These are phyloP conservation scores for Diutina siamensis DNA, from an alignment of 1,139 yeast species.

Conservation along the genomic window DNA sequence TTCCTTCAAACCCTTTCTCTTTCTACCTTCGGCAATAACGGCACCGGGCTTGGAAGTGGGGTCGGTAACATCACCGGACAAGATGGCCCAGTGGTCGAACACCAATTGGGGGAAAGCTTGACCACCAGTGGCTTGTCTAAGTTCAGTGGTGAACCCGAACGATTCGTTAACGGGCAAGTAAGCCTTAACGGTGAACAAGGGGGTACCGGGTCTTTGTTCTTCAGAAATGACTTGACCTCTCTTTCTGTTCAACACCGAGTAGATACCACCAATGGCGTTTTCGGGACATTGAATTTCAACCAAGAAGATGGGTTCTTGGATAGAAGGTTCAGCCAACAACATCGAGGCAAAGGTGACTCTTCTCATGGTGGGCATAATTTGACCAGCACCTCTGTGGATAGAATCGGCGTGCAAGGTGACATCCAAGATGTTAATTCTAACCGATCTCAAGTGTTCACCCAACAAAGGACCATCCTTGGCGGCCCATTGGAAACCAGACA, in stretches of 20 bases:
- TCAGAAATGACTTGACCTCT: conserved; percentile 99
- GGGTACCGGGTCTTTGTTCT: conserved; percentile 99
- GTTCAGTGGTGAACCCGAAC: conserved; percentile 99
- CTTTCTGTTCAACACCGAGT: conserved; percentile 98
- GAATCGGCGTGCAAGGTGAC: conserved; percentile 99
- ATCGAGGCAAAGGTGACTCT: conserved; percentile 98
- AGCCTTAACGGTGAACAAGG: conserved; percentile 98
- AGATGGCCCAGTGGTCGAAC: conserved; percentile 95
- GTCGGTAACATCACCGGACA: conserved; percentile 90
- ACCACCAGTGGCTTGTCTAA: conserved; percentile 99
- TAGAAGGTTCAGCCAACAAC: conserved; percentile 97
- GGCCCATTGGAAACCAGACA: conserved; percentile 99
- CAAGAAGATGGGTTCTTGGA: conserved; percentile 98
- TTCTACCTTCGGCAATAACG: conserved; percentile 83
- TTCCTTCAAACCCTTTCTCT: conserved; percentile 89
- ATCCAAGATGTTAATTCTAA: conserved; percentile 97
- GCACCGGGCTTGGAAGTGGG: conserved; percentile 90
- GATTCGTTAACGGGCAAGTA: conserved; percentile 99
- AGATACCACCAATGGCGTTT: conserved; percentile 99
- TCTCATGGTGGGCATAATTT: conserved; percentile 99
- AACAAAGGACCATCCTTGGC: conserved; percentile 98
- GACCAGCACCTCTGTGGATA: conserved; percentile 99
- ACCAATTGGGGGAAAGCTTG: conserved; percentile 99
- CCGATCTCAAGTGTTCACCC: conserved; percentile 93
- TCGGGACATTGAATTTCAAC: conserved; percentile 99